Conservation (phyloP, 495 filamentous ascomycete genomes). For the Hypoxylon crocopeplum region DNA sequence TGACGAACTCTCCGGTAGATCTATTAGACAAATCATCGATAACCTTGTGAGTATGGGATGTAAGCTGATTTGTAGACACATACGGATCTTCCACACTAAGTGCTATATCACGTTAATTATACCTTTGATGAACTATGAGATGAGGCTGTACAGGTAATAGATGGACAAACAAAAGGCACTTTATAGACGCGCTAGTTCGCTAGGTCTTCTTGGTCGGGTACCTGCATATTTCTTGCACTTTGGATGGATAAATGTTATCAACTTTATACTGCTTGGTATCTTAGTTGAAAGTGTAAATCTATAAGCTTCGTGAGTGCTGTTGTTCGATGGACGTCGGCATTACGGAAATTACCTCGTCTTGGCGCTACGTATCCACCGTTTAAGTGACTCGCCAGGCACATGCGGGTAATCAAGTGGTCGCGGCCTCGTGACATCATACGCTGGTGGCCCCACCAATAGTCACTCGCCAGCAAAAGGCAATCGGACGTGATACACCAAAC, state of each 20-base stretch:
- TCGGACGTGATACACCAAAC: background rate
- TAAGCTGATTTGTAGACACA: no score
- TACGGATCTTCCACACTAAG: no score
- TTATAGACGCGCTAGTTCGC: no score
- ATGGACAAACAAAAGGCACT: no score
- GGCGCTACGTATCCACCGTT: background rate
- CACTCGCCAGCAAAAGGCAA: constrained; percentile 8
- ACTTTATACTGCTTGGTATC: background rate
- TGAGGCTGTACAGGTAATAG: no score
- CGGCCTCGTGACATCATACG: constrained; percentile 34
- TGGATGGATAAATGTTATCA: background rate
- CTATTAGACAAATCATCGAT: no score
- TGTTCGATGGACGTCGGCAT: background rate
- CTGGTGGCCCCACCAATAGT: constrained; percentile 31
- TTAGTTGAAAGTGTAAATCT: background rate
- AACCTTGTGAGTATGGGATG: no score
- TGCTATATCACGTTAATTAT: no score
- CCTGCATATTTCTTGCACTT: constrained; percentile 29
- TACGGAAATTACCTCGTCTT: background rate
- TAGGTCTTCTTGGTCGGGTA: constrained; percentile 12
- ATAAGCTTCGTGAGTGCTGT: background rate
- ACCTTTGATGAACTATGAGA: no score
- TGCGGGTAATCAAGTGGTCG: constrained; percentile 30
- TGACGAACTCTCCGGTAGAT: no score
- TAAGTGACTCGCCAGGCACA: constrained; percentile 8